Percentiles rank a stretch among this genome's conserved stretches.
Evolutionary conservation across 371 early-diverging fungal species (phyloP).

Genomic region (Mucor lusitanicus): DNA sequence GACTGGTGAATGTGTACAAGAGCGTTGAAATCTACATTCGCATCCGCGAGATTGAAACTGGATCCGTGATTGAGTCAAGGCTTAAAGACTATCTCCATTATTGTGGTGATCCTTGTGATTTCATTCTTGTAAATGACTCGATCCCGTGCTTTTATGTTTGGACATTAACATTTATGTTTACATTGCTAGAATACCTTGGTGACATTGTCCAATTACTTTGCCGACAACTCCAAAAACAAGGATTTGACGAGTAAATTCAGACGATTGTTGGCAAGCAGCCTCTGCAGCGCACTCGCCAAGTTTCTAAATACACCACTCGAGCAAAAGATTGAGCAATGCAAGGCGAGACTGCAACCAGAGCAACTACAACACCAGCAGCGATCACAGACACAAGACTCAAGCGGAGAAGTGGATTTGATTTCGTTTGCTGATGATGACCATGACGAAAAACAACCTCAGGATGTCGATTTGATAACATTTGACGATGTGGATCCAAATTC

Average conservation of each 20-base stretch:
- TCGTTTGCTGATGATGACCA: conserved; percentile 22
- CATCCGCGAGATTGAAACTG: conserved; percentile 38
- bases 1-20: conserved; percentile 34
- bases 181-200: conserved; percentile 8
- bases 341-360: not conserved
- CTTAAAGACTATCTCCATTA: conserved; percentile 26
- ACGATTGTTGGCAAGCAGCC: conserved; percentile 22
- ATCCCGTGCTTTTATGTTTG: not conserved
- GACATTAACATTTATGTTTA: not conserved
- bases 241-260: conserved; percentile 34
- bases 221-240: conserved; percentile 19
- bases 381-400: not conserved
- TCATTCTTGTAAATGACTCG: conserved; percentile 30
- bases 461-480: conserved; percentile 35
- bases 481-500: conserved; percentile 11
- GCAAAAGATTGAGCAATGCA: conserved; percentile 6
- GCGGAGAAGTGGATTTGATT: conserved; percentile 29
- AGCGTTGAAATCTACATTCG: conserved; percentile 30
- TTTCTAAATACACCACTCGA: conserved; percentile 28
- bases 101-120: conserved; percentile 32
- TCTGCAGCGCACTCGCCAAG: conserved; percentile 25
- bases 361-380: conserved; percentile 1
- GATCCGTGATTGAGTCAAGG: conserved; percentile 23
- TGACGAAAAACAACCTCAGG: not conserved
- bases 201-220: conserved; percentile 19